These are phyloP conservation scores for Polytrichum formosum DNA, from an alignment of 225 moss, liverwort and hornwort genomes.

Conservation along the genomic window DNA sequence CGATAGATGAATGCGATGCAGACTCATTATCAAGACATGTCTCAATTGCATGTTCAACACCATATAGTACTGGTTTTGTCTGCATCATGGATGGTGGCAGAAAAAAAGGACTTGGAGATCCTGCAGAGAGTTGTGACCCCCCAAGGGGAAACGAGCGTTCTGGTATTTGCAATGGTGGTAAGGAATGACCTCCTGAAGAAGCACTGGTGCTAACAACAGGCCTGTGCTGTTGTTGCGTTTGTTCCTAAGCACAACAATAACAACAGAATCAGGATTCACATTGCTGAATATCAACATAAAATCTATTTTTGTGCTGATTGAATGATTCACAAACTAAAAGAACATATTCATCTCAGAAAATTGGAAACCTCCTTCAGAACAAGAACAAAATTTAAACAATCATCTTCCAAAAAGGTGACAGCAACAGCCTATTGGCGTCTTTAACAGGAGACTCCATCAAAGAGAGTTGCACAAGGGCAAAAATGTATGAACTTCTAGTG, in stretches of 20 bases:
- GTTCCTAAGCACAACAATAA: constrained; percentile 31
- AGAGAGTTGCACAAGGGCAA: too few species aligned
- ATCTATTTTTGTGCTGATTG: too few species aligned
- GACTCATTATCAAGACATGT: constrained; percentile 10
- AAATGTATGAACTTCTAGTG: too few species aligned
- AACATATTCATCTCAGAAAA: too few species aligned
- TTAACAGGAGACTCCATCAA: too few species aligned
- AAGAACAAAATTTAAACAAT: too few species aligned
- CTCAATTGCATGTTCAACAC: constrained; percentile 12
- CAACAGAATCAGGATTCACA: constrained; percentile 2
- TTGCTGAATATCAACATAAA: background rate
- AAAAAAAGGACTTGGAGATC: constrained; percentile 18
- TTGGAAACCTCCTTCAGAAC: too few species aligned
- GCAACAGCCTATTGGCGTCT: too few species aligned
- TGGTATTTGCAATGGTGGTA: constrained; percentile 9
- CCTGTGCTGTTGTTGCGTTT: constrained; percentile 23
- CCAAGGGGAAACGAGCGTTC: constrained; percentile 18
- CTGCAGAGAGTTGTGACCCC: constrained; percentile 21
- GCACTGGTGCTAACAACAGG: constrained; percentile 17
- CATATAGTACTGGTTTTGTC: constrained; percentile 13
- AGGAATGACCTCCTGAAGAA: constrained; percentile 12
- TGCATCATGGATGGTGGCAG: constrained; percentile 17
- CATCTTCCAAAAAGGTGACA: too few species aligned
- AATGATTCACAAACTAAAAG: too few species aligned
- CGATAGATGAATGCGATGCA: constrained; percentile 20